Conservation (phyloP, 805 yeast species). For the Saturnispora sanitii region DNA sequence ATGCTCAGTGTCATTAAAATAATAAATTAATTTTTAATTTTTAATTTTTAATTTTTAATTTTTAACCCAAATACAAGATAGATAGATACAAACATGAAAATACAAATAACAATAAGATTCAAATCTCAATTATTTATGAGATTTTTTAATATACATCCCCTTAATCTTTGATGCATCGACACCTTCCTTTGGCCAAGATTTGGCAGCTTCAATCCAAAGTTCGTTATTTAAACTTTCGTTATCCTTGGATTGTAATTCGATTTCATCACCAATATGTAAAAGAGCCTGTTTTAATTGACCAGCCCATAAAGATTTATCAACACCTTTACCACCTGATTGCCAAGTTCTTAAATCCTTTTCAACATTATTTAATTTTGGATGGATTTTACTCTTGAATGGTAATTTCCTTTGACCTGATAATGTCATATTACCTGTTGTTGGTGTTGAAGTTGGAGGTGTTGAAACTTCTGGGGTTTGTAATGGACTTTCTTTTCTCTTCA, state of each 20-base stretch:
- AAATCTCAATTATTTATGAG: conserved; percentile 2
- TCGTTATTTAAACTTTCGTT: conserved; percentile 19
- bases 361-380: conserved; percentile 22
- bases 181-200: conserved; percentile 28
- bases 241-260: conserved; percentile 19
- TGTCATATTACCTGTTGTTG: neutral
- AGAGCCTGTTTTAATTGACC: conserved; percentile 22
- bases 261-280: conserved; percentile 24
- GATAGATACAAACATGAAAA: neutral
- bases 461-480: conserved; percentile 16
- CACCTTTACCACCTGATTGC: conserved; percentile 26
- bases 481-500: conserved; percentile 16
- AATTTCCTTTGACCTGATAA: conserved; percentile 6
- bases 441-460: conserved; percentile 6
- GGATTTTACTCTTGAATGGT: conserved; percentile 10
- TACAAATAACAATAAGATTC: neutral
- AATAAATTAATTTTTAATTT: too few species aligned
- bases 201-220: conserved; percentile 25
- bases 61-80: neutral
- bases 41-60: neutral
- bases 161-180: conserved; percentile 24
- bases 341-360: conserved; percentile 23
- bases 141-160: conserved; percentile 25
- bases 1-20: too few species aligned
- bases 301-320: conserved; percentile 26